Evolutionary conservation across 179 eudicot species (phyloP).

Genomic region (Patellifolia procumbens): DNA sequence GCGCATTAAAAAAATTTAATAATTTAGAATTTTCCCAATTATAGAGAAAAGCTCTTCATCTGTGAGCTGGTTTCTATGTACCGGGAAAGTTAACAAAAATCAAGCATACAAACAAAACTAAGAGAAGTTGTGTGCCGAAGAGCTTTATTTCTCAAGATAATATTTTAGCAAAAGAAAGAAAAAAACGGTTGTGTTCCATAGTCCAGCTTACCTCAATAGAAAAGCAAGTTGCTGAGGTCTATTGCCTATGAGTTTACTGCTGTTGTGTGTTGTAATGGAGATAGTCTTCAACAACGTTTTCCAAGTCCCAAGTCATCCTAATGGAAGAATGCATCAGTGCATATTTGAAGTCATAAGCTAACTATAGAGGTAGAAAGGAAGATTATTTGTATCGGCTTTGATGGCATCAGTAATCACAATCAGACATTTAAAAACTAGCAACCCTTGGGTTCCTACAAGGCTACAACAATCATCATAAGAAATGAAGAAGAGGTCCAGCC

Average conservation of each 20-base stretch:
- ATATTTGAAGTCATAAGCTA: background rate
- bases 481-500: background rate
- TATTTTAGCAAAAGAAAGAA: background rate
- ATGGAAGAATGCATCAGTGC: background rate
- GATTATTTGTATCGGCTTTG: background rate
- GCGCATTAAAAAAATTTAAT: too few relatives aligned
- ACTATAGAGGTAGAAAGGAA: background rate
- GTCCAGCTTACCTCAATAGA: slow-evolving; percentile 13
- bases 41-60: too few relatives aligned
- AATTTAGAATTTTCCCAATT: too few relatives aligned
- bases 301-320: background rate
- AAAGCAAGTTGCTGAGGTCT: slow-evolving; percentile 2
- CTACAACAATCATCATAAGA: slow-evolving; percentile 2
- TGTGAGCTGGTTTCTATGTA: too few relatives aligned
- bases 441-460: background rate
- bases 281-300: background rate
- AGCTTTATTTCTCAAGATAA: background rate
- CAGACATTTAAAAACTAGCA: slow-evolving; percentile 5
- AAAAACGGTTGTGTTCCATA: background rate
- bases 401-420: slow-evolving; percentile 4
- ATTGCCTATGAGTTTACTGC: background rate
- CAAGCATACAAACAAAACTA: too few relatives aligned
- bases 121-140: background rate
- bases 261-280: background rate
- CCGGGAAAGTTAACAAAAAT: too few relatives aligned